Percentiles rank a stretch among this genome's conserved stretches.
Evolutionary conservation across 208 protist species (phyloP).

Genomic region (Trichomonas vaginalis): DNA sequence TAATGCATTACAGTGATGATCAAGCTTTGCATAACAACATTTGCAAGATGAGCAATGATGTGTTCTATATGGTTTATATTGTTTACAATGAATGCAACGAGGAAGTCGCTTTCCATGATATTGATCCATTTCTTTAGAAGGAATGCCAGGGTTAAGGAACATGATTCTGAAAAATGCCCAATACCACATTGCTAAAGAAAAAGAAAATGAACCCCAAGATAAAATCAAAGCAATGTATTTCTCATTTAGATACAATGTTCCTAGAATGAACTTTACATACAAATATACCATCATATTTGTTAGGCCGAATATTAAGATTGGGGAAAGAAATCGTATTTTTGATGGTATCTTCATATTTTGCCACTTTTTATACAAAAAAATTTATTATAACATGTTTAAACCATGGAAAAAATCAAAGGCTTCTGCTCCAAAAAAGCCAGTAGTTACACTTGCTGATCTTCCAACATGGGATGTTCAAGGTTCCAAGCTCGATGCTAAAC

Average conservation of each 20-base stretch:
- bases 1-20: slow-evolving; percentile 13
- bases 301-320: neutral
- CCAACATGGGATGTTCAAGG: neutral
- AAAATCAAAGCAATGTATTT: neutral
- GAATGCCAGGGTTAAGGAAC: neutral
- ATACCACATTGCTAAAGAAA: neutral
- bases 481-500: neutral
- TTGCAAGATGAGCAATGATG: slow-evolving; percentile 14
- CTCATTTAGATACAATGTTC: neutral
- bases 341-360: neutral
- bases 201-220: neutral
- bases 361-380: too few species aligned
- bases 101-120: neutral
- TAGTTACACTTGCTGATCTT: too few species aligned
- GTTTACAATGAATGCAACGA: neutral
- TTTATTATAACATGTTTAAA: too few species aligned
- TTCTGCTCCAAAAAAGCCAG: too few species aligned
- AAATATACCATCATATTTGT: neutral
- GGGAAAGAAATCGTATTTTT: neutral
- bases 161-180: neutral
- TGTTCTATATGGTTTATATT: neutral
- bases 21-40: neutral
- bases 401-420: too few species aligned
- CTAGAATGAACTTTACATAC: neutral
- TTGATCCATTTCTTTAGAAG: neutral